phyloP scores from a whole-genome alignment of 495 filamentous ascomycete species.

The Lindgomyces ingoldianus region DNA sequence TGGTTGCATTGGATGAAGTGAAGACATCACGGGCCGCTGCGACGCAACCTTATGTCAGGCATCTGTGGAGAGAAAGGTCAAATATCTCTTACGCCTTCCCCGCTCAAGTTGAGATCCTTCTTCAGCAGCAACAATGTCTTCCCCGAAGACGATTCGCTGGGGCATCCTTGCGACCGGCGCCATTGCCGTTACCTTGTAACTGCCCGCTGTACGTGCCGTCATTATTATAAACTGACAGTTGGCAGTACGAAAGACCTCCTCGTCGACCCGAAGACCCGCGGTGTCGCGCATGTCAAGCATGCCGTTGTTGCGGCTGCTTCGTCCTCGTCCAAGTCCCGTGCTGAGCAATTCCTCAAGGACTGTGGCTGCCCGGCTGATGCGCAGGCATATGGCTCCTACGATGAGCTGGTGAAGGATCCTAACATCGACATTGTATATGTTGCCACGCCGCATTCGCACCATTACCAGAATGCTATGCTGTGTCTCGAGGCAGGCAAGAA shows the following conservation, averaged over 20 bases:
- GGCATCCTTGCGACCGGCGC: constrained; percentile 62
- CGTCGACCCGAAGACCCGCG: constrained; percentile 70
- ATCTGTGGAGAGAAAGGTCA: too few relatives aligned
- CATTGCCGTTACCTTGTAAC: constrained; percentile 32
- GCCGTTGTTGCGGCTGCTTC: constrained; percentile 80
- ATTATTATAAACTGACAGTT: not conserved
- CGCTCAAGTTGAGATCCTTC: too few relatives aligned
- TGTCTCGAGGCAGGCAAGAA: constrained; percentile 81
- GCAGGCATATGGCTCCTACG: constrained; percentile 80
- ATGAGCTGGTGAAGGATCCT: constrained; percentile 74
- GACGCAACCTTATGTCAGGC: too few relatives aligned
- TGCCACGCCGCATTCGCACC: constrained; percentile 93
- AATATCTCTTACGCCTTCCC: too few relatives aligned
- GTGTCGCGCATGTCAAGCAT: constrained; percentile 74
- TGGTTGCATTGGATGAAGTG: too few relatives aligned
- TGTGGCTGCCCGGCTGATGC: constrained; percentile 64
- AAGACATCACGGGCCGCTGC: too few relatives aligned
- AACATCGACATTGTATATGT: constrained; percentile 89
- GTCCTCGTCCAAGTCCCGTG: constrained; percentile 68
- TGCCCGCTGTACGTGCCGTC: not conserved
- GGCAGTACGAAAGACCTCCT: constrained; percentile 72
- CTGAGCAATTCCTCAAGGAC: constrained; percentile 70
- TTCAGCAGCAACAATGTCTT: constrained; percentile 40
- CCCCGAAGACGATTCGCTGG: constrained; percentile 61
- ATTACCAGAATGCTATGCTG: constrained; percentile 90